Evolutionary conservation across 495 filamentous ascomycete genomes (phyloP).

Genomic region (Hyaloscypha finlandica): DNA sequence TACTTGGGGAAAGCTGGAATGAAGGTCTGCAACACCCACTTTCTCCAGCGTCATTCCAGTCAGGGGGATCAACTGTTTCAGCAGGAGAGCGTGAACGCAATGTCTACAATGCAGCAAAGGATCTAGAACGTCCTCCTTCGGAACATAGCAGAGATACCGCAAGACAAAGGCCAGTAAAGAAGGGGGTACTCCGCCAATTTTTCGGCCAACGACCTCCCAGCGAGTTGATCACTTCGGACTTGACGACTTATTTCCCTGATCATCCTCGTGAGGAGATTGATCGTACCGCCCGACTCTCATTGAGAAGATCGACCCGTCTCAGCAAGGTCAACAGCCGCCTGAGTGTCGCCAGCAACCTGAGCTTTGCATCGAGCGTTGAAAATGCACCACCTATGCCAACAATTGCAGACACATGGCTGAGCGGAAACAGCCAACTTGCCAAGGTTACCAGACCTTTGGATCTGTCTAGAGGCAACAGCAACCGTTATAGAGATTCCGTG

Average conservation of each 20-base stretch:
- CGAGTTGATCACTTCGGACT: constrained; percentile 94
- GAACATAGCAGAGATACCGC: constrained; percentile 22
- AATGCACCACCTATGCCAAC: constrained; percentile 93
- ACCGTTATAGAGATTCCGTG: constrained; percentile 78
- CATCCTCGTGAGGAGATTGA: constrained; percentile 92
- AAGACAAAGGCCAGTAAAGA: constrained; percentile 37
- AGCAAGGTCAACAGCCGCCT: constrained; percentile 90
- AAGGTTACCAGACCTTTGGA: constrained; percentile 48
- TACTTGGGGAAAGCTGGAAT: constrained; percentile 82
- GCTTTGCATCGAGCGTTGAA: constrained; percentile 85
- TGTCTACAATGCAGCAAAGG: constrained; percentile 59
- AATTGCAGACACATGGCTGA: constrained; percentile 92
- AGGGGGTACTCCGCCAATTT: constrained; percentile 61
- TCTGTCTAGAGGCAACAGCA: constrained; percentile 43
- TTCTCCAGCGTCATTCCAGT: constrained; percentile 68
- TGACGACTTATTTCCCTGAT: constrained; percentile 96
- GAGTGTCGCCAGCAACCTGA: constrained; percentile 91
- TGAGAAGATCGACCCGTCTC: constrained; percentile 83
- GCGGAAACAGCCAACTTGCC: constrained; percentile 53
- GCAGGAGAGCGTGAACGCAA: constrained; percentile 61
- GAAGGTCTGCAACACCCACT: constrained; percentile 75
- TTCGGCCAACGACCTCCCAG: constrained; percentile 91
- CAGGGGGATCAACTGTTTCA: constrained; percentile 31
- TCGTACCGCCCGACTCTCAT: constrained; percentile 85
- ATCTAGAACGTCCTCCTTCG: constrained; percentile 54